These are phyloP conservation scores for Verbascum thapsus DNA, from an alignment of 257 asterid species.

Conservation along the genomic window DNA sequence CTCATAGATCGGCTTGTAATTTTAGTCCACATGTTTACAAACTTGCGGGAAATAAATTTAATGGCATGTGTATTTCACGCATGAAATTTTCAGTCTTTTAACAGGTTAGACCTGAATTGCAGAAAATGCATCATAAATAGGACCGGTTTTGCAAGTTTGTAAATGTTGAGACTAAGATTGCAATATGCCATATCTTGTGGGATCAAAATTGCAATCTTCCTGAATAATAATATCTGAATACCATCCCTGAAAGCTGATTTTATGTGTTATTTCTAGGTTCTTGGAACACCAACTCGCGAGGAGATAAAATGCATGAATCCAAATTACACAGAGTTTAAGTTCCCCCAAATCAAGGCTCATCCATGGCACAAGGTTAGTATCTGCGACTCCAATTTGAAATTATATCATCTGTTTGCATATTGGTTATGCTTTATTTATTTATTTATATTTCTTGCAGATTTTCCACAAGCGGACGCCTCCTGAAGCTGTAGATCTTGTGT, in stretches of 20 bases:
- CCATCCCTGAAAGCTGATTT: background rate
- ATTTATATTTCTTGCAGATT: conserved; percentile 42
- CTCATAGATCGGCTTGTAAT: too few relatives aligned
- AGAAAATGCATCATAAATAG: too few relatives aligned
- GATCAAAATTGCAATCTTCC: too few relatives aligned
- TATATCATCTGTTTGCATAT: conserved; percentile 1
- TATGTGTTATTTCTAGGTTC: conserved; percentile 44
- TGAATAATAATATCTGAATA: too few relatives aligned
- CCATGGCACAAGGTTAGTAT: conserved; percentile 83
- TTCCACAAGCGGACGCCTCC: conserved; percentile 85
- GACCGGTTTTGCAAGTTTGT: too few relatives aligned
- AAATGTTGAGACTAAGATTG: too few relatives aligned
- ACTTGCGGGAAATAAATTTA: too few relatives aligned
- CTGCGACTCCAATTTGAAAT: background rate
- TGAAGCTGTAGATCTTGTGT: conserved; percentile 87
- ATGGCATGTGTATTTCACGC: too few relatives aligned
- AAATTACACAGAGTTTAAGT: conserved; percentile 81
- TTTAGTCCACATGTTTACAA: too few relatives aligned
- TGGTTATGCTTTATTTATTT: background rate
- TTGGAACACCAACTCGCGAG: conserved; percentile 89
- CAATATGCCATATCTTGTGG: too few relatives aligned
- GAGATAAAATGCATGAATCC: conserved; percentile 93
- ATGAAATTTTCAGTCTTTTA: too few relatives aligned
- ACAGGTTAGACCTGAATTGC: too few relatives aligned
- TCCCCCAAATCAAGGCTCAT: conserved; percentile 88